Evolutionary conservation across 2,329 filamentous ascomycete genomes (phyloP).

Genomic region (Gremmenia infestans): DNA sequence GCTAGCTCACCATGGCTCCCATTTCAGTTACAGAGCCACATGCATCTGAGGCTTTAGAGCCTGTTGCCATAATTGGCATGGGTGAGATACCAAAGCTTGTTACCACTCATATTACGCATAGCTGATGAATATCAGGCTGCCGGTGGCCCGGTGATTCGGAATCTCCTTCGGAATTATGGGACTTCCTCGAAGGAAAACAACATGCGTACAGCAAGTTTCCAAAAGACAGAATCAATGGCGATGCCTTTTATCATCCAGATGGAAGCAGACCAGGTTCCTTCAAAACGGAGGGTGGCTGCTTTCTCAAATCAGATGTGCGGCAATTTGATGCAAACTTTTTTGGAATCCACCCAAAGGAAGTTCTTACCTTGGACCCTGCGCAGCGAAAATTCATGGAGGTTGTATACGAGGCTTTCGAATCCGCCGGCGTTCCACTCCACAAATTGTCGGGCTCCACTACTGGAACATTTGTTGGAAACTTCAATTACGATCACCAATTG

Average conservation of each 20-base stretch:
- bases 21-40: no score
- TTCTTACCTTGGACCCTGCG: constrained; percentile 39
- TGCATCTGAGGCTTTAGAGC: no score
- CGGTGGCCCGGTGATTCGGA: no score
- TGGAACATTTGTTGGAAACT: background rate
- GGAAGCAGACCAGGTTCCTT: background rate
- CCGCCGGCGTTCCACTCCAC: constrained; percentile 4
- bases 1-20: no score
- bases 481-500: background rate
- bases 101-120: no score
- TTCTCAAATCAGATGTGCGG: constrained; percentile 7
- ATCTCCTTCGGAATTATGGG: no score
- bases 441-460: constrained; percentile 4
- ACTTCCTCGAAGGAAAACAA: no score
- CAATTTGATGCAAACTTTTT: constrained; percentile 19
- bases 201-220: background rate
- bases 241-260: background rate
- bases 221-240: background rate
- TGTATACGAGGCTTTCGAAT: constrained; percentile 6
- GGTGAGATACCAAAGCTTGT: no score
- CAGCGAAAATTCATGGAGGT: constrained; percentile 45
- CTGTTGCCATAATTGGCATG: no score
- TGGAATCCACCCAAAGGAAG: constrained; percentile 8
- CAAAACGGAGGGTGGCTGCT: background rate
- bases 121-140: no score